Base-by-base conservation (phyloP, 805 yeast genomes). In the Metschnikowia lachancei region DNA sequence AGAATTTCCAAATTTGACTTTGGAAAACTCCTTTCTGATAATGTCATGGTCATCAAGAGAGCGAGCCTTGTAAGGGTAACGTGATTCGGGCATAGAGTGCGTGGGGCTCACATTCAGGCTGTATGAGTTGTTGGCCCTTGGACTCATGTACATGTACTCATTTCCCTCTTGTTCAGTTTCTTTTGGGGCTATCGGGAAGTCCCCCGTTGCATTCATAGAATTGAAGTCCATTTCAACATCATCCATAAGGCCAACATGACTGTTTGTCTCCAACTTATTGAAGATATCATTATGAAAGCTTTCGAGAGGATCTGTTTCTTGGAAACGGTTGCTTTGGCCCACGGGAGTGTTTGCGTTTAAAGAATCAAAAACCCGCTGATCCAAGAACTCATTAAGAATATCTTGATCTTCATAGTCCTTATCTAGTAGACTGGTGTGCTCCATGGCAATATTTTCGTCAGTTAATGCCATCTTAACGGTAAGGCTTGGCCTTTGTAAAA, bases 321-420 rank as follows among this genome's bases (percentile, higher is more conserved):
- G 20, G 20, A 30, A 41, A 13, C 36, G 34, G 39, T 30, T 39
- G 18, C 18, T 34, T 3, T 38, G 46, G 10, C 41, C 43, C 32
- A 43, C 55, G 5, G 62, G 61, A 8, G 61, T 55, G 38, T 53
- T 56, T 16, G 56, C 52, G 20, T 53, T 54, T 29, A 57, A 34
- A 28, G 61, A 59, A 33, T 76, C 80, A 49, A 75, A 77, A 9
- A 77, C 74, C 45, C 81, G 62, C 52, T 77, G 75, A 56, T 78
- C 82, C 43, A 78, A 63, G 45, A 78, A 78, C 56, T 81, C 85
- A 54, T 78, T 83, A 37, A 81, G 58, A 30, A 81, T 69, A 50
- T 81, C 84, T 18, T 70, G 75, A 31, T 71, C 72, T 14, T 67
- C 68, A 36, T 54, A 48, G 28, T 55, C 53, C 14, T 58, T 49